Evolutionary conservation across 208 protist genomes (phyloP), one percentile per base, ranked within the genome.

Genomic region (Leishmania amazonensis): DNA sequence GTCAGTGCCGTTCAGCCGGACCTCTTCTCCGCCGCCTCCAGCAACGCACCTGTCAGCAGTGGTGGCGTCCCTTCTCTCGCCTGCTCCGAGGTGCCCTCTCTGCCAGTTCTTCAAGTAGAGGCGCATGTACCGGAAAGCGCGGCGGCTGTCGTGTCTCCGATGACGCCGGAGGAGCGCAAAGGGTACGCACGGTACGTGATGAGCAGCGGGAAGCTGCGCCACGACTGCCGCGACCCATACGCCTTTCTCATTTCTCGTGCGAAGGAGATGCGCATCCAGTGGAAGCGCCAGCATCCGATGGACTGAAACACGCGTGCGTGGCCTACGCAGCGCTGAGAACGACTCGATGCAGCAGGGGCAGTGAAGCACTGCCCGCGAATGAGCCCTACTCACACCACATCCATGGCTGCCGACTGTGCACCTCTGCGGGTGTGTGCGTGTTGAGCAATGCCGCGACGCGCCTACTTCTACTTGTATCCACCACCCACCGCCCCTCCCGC

Each of bases 181-280:
- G 80, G 64, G 47, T 93, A 92, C 85, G 89, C 85, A 6, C 83
- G 88, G 4, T 95, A 95, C 77, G 90, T 90, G 53, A 86, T 95
- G 77, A 97, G 94, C 84, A 95, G 84, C 77, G 94, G 94, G 28
- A 92, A 92, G 83, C 85, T 97, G 76, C 88, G 94, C 42, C 89
- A 94, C 78, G 91, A 95, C 62, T 95, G 92, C 80, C 81, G 87
- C 35, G 92, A 97, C 65, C 89, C 91, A 47, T 96, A 93, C 84
- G 75, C 89, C 47, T 91, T 91, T 83, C 86, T 97, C 65, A 90
- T 88, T 38, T 78, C 86, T 35, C 87, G 87, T 67, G 76, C 91
- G 17, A 70, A 81, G 49, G 81, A 85, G 82, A 62, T 92, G 68
- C 88, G 90, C 17, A 68, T 83, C 28, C 78, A 84, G 77, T 85